Conservation (phyloP, 495 filamentous ascomycete species). For the Aspergillus bridgeri region DNA sequence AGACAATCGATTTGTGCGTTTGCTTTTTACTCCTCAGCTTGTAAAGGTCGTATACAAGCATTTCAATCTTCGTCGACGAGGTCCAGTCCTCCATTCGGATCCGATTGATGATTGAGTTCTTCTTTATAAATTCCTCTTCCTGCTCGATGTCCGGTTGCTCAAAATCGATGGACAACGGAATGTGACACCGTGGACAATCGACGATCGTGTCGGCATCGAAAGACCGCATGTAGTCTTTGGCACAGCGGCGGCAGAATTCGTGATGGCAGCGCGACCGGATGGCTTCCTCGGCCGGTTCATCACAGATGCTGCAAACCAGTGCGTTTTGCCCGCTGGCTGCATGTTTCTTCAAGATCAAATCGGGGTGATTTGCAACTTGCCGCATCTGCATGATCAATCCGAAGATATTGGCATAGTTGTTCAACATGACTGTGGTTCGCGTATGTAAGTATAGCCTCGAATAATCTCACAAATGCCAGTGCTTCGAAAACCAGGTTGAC, state of each 20-base stretch:
- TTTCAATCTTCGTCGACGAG: slow-evolving; percentile 95
- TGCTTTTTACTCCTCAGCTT: slow-evolving; percentile 83
- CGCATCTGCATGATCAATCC: slow-evolving; percentile 97
- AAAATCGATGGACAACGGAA: slow-evolving; percentile 81
- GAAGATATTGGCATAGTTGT: slow-evolving; percentile 85
- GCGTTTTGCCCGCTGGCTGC: slow-evolving; percentile 83
- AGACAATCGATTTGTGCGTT: slow-evolving; percentile 82
- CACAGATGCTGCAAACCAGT: slow-evolving; percentile 87
- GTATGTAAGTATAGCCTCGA: neutral
- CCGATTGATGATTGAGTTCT: slow-evolving; percentile 92
- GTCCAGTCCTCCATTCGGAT: slow-evolving; percentile 98
- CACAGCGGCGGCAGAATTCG: slow-evolving; percentile 91
- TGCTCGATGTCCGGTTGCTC: slow-evolving; percentile 93
- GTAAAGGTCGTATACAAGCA: slow-evolving; percentile 89
- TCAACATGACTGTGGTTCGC: slow-evolving; percentile 59
- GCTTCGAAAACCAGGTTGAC: neutral
- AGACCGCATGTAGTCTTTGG: slow-evolving; percentile 75
- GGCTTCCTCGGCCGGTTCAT: slow-evolving; percentile 91
- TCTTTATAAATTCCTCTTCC: slow-evolving; percentile 78
- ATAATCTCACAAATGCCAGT: neutral
- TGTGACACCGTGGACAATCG: slow-evolving; percentile 91
- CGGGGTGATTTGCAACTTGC: slow-evolving; percentile 92
- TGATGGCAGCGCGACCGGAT: slow-evolving; percentile 89
- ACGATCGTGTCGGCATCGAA: slow-evolving; percentile 59
- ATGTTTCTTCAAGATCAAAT: slow-evolving; percentile 86